Conservation (phyloP, 225 moss, liverwort and hornwort genomes). For the Bryum argenteum region DNA sequence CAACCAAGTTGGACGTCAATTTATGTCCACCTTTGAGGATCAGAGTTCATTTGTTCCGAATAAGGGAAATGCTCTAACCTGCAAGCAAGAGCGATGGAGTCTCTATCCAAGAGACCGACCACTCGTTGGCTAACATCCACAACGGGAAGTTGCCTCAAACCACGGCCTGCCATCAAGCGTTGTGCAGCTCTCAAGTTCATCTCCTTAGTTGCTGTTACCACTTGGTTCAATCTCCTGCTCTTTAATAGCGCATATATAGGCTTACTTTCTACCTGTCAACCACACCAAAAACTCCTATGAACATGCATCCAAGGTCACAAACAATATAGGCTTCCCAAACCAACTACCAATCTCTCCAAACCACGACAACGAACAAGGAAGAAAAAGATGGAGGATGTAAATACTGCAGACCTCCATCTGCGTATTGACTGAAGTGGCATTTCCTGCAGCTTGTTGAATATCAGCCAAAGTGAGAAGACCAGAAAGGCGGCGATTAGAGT, state of each 20-base stretch:
- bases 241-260: conserved; percentile 59
- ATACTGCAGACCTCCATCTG: conserved; percentile 54
- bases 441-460: conserved; percentile 87
- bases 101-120: conserved; percentile 90
- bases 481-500: conserved; percentile 61
- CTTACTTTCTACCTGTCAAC: conserved; percentile 61
- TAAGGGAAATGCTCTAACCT: conserved; percentile 50
- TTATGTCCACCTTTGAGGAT: not conserved
- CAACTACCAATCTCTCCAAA: conserved; percentile 13
- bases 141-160: conserved; percentile 90
- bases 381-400: conserved; percentile 1
- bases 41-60: not conserved
- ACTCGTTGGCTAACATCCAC: conserved; percentile 61
- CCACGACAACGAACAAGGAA: conserved; percentile 14
- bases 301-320: conserved; percentile 2
- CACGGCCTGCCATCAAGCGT: conserved; percentile 82
- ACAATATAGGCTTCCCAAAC: conserved; percentile 3
- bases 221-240: conserved; percentile 54
- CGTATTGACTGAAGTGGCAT: conserved; percentile 45
- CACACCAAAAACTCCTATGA: conserved; percentile 1
- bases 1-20: not conserved
- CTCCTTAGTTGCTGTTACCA: conserved; percentile 71
- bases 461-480: conserved; percentile 87
- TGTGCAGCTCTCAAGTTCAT: conserved; percentile 87
- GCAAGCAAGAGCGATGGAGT: conserved; percentile 93